Conservation (phyloP, 2,329 filamentous ascomycete genomes). For the Colletotrichum sp. region DNA sequence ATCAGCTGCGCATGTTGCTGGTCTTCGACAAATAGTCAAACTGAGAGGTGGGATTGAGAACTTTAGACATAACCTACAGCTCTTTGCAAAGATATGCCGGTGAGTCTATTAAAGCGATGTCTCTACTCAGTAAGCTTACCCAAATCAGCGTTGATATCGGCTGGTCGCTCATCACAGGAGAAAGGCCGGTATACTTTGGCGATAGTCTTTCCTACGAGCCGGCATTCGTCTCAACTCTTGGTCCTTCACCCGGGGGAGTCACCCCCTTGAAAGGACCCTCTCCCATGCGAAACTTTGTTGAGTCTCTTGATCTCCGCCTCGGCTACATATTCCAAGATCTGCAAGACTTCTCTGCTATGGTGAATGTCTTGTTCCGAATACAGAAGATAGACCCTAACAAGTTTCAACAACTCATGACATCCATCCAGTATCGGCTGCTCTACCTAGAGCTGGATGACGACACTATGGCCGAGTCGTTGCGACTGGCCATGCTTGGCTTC, state of each 20-base stretch:
- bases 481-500: constrained; percentile 33
- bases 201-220: not conserved
- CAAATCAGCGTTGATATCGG: constrained; percentile 28
- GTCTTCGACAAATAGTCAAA: constrained; percentile 24
- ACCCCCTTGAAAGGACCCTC: not conserved
- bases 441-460: not conserved
- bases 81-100: constrained; percentile 32
- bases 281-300: not conserved
- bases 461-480: constrained; percentile 5
- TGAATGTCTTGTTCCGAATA: constrained; percentile 24
- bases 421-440: constrained; percentile 10
- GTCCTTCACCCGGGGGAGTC: not conserved
- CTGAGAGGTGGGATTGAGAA: constrained; percentile 28
- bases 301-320: constrained; percentile 25
- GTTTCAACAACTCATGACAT: constrained; percentile 7
- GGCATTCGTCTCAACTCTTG: constrained; percentile 23
- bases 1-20: not conserved
- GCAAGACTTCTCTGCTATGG: constrained; percentile 29
- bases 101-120: constrained; percentile 10
- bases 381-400: constrained; percentile 28
- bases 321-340: constrained; percentile 31
- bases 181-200: constrained; percentile 25
- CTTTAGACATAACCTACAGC: constrained; percentile 26
- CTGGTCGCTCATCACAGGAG: constrained; percentile 27
- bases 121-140: not conserved